Base-by-base conservation (phyloP, 2,329 filamentous ascomycete genomes). In the Fonsecaea erecta region DNA sequence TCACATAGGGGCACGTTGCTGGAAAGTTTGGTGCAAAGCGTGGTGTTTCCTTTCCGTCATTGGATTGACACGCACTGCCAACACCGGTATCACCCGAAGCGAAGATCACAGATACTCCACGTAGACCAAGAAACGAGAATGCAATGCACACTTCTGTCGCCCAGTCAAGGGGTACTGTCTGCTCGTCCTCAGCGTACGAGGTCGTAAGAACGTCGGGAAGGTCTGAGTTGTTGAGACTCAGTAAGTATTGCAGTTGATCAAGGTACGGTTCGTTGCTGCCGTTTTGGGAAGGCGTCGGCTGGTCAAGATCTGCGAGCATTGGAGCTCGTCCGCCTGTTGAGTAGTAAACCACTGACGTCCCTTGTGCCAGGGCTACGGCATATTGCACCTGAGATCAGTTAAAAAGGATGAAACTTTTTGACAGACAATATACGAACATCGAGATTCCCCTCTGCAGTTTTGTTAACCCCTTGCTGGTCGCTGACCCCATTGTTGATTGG, bases 121-220 rank as follows among this genome's bases (percentile, higher is more conserved):
- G 85, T 1, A 85, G 82, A 24, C 87, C 87, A 4, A 92, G 83
- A 66, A 89, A 85, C 4, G 84, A 86, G 66, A 89, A 87, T 48
- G 86, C 78, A 34, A 82, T 82, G 76, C 90, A 90, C 21, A 86
- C 83, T 62, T 84, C 81, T 71, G 84, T 80, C 7, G 86, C 84
- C 73, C 90, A 90, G 2, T 80, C 77, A 24, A 57, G 76, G 0
- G 88, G 87, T 0, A 91, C 79, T 2, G 82, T 83, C 73, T 82
- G 86, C 75, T 92, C 89, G 53, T 88, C 82, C 70, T 90, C 88
- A 28, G 87, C 88, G 72, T 91, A 92, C 0, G 88, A 91, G n/a
- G 87, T 89, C 46, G 83, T 84, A 48, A 92, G 81, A 18, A 90
- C 85, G 2, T 85, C 82, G 0, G 90, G 89, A 0, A 91, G 78